Conservation (phyloP, 75 land plant species). For the Pinus albicaulis region DNA sequence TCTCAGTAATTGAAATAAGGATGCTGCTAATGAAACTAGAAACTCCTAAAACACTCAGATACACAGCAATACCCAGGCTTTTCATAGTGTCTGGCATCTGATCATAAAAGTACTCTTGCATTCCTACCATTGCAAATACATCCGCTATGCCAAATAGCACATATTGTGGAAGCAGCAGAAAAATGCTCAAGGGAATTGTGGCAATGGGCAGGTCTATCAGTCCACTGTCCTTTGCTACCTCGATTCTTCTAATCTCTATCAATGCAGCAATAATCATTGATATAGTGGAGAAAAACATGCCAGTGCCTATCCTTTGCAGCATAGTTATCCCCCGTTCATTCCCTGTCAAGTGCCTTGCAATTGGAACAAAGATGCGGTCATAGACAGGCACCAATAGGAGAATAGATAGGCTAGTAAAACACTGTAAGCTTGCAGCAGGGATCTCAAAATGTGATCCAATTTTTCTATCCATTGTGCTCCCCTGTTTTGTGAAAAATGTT, state of each 20-base stretch:
- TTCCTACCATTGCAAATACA: slow-evolving; percentile 85
- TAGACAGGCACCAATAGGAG: slow-evolving; percentile 31
- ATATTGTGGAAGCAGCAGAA: slow-evolving; percentile 88
- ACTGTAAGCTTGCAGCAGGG: slow-evolving; percentile 37
- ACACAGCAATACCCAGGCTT: slow-evolving; percentile 76
- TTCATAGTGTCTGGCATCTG: slow-evolving; percentile 87
- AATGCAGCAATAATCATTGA: slow-evolving; percentile 31
- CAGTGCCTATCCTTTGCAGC: slow-evolving; percentile 45
- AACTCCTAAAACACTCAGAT: slow-evolving; percentile 72
- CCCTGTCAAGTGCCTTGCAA: slow-evolving; percentile 21
- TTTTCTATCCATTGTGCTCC: slow-evolving; percentile 37
- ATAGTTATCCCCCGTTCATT: slow-evolving; percentile 31
- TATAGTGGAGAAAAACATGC: slow-evolving; percentile 18
- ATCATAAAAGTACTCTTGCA: slow-evolving; percentile 87
- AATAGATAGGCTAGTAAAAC: slow-evolving; percentile 30
- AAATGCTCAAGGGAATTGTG: slow-evolving; percentile 56
- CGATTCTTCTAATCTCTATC: slow-evolving; percentile 38
- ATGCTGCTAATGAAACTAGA: slow-evolving; percentile 78
- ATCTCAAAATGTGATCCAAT: slow-evolving; percentile 19
- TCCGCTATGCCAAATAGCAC: slow-evolving; percentile 78
- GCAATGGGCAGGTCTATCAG: slow-evolving; percentile 22
- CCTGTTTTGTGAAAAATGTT: slow-evolving; percentile 52
- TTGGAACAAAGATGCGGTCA: slow-evolving; percentile 32
- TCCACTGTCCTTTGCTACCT: slow-evolving; percentile 13
- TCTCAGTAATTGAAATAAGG: slow-evolving; percentile 46